A percentile compares a stretch with the other conserved stretches of the same genome.
phyloP scores from a whole-genome alignment of 371 early-diverging fungal genomes.

The Actinomortierella wolfii region DNA sequence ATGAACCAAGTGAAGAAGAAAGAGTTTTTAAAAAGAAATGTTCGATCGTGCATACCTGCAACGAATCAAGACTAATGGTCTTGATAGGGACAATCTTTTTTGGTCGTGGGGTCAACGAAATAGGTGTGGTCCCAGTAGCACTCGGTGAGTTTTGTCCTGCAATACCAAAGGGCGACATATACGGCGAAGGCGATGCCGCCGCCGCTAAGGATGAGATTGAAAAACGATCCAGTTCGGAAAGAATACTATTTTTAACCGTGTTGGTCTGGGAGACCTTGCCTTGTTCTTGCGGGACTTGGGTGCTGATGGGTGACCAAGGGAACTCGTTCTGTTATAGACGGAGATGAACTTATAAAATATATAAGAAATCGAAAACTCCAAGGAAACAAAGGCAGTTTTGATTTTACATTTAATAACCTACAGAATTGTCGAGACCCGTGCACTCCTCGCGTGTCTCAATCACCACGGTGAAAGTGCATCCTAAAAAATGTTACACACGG shows the following conservation, averaged over 20 bases:
- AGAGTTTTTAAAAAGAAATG: background rate
- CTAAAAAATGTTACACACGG: no score
- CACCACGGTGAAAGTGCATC: constrained; percentile 28
- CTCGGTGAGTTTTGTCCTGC: no score
- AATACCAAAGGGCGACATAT: no score
- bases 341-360: no score
- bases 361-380: background rate
- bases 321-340: constrained; percentile 20
- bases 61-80: constrained; percentile 22
- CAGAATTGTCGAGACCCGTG: constrained; percentile 1
- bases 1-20: no score
- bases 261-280: constrained; percentile 14
- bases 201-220: no score
- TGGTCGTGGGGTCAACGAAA: background rate
- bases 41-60: constrained; percentile 19
- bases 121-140: background rate
- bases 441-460: constrained; percentile 23
- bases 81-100: constrained; percentile 40
- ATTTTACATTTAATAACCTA: background rate
- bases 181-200: no score
- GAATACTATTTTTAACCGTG: no score
- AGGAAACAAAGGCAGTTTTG: no score
- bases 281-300: constrained; percentile 7
- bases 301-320: constrained; percentile 32
- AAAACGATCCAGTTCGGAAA: no score